phyloP scores from a whole-genome alignment of 768 basidiomycete species.

The Dendrothele bispora region DNA sequence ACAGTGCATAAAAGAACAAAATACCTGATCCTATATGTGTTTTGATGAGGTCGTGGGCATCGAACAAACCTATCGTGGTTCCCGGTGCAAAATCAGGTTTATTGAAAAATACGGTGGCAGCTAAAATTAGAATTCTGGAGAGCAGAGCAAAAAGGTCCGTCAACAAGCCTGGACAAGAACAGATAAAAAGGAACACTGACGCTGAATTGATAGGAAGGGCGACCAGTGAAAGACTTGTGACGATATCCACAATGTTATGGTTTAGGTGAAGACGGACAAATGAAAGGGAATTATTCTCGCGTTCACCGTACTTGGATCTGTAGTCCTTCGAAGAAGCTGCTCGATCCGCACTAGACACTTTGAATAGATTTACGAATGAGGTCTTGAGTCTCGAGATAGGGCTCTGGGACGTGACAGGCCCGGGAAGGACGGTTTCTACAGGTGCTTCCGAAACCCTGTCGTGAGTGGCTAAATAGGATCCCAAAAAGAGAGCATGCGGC shows the following conservation, averaged over 20 bases:
- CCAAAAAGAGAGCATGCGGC: slow-evolving; percentile 65
- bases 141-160: slow-evolving; percentile 5
- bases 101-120: slow-evolving; percentile 67
- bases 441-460: slow-evolving; percentile 39
- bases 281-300: slow-evolving; percentile 43
- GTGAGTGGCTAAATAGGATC: slow-evolving; percentile 59
- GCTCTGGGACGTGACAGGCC: slow-evolving; percentile 9
- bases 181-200: slow-evolving; percentile 29
- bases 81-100: slow-evolving; percentile 29
- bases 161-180: too few relatives aligned
- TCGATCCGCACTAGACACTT: slow-evolving; percentile 30
- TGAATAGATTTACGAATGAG: slow-evolving; percentile 23
- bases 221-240: slow-evolving; percentile 59
- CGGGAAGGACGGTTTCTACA: slow-evolving; percentile 9
- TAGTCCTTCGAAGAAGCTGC: slow-evolving; percentile 29
- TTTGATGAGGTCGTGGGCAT: slow-evolving; percentile 64
- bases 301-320: slow-evolving; percentile 41
- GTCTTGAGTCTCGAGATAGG: slow-evolving; percentile 11
- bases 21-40: slow-evolving; percentile 56
- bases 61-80: slow-evolving; percentile 64
- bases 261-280: slow-evolving; percentile 56
- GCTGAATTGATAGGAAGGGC: slow-evolving; percentile 78
- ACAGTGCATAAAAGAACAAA: slow-evolving; percentile 7
- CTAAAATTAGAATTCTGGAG: slow-evolving; percentile 66
- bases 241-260: slow-evolving; percentile 58